phyloP scores from a whole-genome alignment of 257 asterid species.

The Eustoma russellianum region DNA sequence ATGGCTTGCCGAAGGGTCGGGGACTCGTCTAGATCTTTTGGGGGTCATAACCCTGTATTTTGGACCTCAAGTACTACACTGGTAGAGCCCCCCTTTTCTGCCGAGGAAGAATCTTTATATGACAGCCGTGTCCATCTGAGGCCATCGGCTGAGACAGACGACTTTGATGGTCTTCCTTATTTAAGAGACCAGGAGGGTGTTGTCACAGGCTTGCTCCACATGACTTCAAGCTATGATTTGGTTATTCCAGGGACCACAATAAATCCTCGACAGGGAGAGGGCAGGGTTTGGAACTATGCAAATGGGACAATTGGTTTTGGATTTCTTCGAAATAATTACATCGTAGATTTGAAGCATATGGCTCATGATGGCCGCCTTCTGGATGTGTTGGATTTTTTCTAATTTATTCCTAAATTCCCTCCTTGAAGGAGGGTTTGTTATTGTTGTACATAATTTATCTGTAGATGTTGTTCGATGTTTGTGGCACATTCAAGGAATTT shows the following conservation, averaged over 20 bases:
- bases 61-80: conserved; percentile 59
- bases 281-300: conserved; percentile 68
- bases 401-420: conserved; percentile 13
- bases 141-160: conserved; percentile 23
- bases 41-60: conserved; percentile 52
- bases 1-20: conserved; percentile 76
- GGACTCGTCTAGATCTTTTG: conserved; percentile 36
- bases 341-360: conserved; percentile 61
- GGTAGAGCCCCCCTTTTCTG: conserved; percentile 53
- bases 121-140: conserved; percentile 44
- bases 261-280: conserved; percentile 54
- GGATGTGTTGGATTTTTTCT: conserved; percentile 30
- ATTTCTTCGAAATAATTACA: conserved; percentile 47
- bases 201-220: conserved; percentile 50
- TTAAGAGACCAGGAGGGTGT: conserved; percentile 16
- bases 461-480: background rate
- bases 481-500: background rate
- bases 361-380: conserved; percentile 41
- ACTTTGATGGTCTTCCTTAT: conserved; percentile 11
- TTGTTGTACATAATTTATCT: conserved; percentile 9
- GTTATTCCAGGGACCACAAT: conserved; percentile 50
- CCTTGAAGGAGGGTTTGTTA: background rate
- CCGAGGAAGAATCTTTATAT: conserved; percentile 53
- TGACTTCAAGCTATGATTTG: conserved; percentile 72
- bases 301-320: conserved; percentile 84